Evolutionary conservation across 306 rosid species (phyloP).

Genomic region (Gastrolobium bilobum): DNA sequence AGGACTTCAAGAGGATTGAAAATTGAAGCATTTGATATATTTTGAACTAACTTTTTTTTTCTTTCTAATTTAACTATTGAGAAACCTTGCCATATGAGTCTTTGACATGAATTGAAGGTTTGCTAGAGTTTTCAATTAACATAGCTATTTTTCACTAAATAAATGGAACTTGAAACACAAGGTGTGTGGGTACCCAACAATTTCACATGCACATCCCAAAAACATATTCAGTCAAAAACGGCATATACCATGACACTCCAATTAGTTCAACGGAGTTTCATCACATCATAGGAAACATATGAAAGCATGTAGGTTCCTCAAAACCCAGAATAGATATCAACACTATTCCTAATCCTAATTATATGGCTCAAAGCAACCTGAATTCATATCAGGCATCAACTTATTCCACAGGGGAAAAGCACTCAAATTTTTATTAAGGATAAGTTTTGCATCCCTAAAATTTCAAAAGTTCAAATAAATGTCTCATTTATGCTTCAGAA

Average conservation of each 20-base stretch:
- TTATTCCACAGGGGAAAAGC: not conserved
- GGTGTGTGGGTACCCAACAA: slow-evolving; percentile 10
- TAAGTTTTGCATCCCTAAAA: not conserved
- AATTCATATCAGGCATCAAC: slow-evolving; percentile 28
- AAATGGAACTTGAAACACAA: not conserved
- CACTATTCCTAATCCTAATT: not conserved
- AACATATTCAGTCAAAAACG: not conserved
- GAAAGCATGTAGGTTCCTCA: slow-evolving; percentile 26
- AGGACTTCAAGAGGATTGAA: not conserved
- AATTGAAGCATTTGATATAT: not conserved
- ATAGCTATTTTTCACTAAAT: not conserved
- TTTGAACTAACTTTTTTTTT: slow-evolving; percentile 1
- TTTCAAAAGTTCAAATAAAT: slow-evolving; percentile 4
- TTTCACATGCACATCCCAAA: slow-evolving; percentile 31
- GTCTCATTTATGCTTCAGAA: not conserved
- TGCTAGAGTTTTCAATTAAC: slow-evolving; percentile 6
- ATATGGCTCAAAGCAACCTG: not conserved
- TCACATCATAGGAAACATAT: not conserved
- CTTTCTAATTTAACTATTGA: not conserved
- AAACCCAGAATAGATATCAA: not conserved
- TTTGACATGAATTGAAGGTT: not conserved
- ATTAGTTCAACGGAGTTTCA: not conserved
- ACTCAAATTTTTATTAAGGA: not conserved
- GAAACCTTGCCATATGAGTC: slow-evolving; percentile 19
- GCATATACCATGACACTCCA: slow-evolving; percentile 3